phyloP scores from a whole-genome alignment of 768 basidiomycete genomes.

The Trametes cingulata region DNA sequence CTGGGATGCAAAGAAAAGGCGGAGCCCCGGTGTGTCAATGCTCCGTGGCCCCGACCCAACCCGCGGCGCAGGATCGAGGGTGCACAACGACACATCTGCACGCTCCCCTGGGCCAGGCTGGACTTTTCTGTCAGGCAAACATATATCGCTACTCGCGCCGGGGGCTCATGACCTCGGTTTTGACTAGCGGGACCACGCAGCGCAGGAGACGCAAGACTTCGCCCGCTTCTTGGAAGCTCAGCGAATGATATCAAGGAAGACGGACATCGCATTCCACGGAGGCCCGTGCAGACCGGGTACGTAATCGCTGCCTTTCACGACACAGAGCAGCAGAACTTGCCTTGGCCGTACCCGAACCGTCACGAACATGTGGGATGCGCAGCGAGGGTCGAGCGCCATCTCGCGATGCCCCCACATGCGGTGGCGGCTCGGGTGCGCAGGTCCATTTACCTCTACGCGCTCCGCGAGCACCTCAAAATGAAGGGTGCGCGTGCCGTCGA shows the following conservation, averaged over 20 bases:
- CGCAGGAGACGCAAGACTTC: constrained; percentile 2
- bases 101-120: not conserved
- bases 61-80: not conserved
- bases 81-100: constrained; percentile 4
- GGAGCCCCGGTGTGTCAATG: too few species aligned
- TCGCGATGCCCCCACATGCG: not conserved
- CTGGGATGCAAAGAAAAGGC: too few species aligned
- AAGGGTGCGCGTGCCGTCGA: not conserved
- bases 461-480: not conserved
- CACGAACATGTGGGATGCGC: not conserved
- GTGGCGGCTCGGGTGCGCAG: constrained; percentile 9
- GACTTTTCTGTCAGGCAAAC: constrained; percentile 1
- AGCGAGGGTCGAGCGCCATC: not conserved
- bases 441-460: not conserved
- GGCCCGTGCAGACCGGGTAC: constrained; percentile 15
- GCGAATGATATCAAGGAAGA: constrained; percentile 15
- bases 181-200: constrained; percentile 1
- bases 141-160: not conserved
- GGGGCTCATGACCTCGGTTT: constrained; percentile 6
- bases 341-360: not conserved
- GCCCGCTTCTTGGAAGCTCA: constrained; percentile 16
- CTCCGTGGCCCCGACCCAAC: not conserved
- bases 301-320: constrained; percentile 16
- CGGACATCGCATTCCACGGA: constrained; percentile 11
- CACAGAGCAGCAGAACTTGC: not conserved